Percentiles rank a stretch among this genome's conserved stretches.
These are phyloP conservation scores for Podaxis pistillaris DNA, from an alignment of 768 basidiomycete genomes.

Conservation along the genomic window DNA sequence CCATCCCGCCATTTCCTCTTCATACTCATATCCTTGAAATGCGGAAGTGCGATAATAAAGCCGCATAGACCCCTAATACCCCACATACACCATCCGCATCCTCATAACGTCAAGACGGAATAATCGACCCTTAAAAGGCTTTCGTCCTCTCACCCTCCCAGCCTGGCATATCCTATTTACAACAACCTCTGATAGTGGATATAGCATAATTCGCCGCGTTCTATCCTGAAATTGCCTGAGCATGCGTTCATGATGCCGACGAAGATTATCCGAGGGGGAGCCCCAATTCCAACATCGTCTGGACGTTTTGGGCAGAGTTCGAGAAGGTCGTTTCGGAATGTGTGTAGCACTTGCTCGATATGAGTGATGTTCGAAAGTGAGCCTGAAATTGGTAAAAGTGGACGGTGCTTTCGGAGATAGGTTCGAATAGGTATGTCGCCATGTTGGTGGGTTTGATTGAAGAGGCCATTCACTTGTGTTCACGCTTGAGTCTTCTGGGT, in stretches of 20 bases:
- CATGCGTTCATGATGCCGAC: not conserved
- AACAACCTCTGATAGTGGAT: not conserved
- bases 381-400: not conserved
- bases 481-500: too few species aligned
- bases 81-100: not conserved
- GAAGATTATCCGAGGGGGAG: not conserved
- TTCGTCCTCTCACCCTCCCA: conserved; percentile 8
- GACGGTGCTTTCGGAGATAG: conserved; percentile 16
- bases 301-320: too few species aligned
- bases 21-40: not conserved
- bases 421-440: conserved; percentile 24
- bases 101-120: not conserved
- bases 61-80: not conserved
- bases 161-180: not conserved
- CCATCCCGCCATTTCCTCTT: not conserved
- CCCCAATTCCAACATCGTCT: too few species aligned
- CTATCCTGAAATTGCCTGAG: not conserved
- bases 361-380: not conserved
- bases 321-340: too few species aligned
- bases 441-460: too few species aligned
- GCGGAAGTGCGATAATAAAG: not conserved
- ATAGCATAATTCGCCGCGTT: not conserved
- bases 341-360: not conserved
- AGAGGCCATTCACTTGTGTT: too few species aligned
- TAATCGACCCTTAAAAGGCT: conserved; percentile 7